These are phyloP conservation scores for Termitomyces sp. DNA, from an alignment of 768 basidiomycete species.

Conservation along the genomic window DNA sequence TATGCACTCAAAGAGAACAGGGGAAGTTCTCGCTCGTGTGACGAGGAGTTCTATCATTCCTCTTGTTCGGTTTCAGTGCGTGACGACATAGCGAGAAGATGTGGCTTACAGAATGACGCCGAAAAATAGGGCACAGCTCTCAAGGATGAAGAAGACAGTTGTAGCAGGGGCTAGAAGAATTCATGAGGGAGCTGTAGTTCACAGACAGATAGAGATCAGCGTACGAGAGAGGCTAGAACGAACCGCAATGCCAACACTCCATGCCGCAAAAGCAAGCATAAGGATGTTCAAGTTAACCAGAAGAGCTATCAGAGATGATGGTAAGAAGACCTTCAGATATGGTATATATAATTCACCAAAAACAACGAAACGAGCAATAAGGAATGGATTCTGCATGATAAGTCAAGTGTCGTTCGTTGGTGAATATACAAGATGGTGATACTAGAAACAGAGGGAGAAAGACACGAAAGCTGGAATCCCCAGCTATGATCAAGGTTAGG, in stretches of 20 bases:
- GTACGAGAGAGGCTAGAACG: slow-evolving; percentile 31
- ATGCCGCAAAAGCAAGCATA: slow-evolving; percentile 49
- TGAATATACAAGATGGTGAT: background rate
- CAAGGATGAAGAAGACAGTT: slow-evolving; percentile 43
- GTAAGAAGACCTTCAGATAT: background rate
- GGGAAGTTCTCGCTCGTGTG: slow-evolving; percentile 31
- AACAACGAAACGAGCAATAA: slow-evolving; percentile 50
- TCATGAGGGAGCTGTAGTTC: background rate
- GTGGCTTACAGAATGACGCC: slow-evolving; percentile 29
- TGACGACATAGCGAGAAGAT: background rate
- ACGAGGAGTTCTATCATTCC: slow-evolving; percentile 32
- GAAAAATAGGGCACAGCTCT: slow-evolving; percentile 32
- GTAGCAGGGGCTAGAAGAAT: slow-evolving; percentile 36
- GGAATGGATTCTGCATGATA: slow-evolving; percentile 45
- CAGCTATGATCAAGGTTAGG: slow-evolving; percentile 15
- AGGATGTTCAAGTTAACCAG: slow-evolving; percentile 48
- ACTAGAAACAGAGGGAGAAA: background rate
- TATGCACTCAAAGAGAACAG: slow-evolving; percentile 45
- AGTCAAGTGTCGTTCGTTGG: background rate
- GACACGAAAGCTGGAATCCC: slow-evolving; percentile 9
- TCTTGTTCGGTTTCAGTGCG: slow-evolving; percentile 14
- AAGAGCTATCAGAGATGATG: slow-evolving; percentile 28
- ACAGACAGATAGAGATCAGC: background rate
- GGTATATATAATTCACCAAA: slow-evolving; percentile 38
- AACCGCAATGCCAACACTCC: slow-evolving; percentile 43